Base-by-base conservation (phyloP, 164 flowering plant genomes). In the Houttuynia cordata region DNA sequence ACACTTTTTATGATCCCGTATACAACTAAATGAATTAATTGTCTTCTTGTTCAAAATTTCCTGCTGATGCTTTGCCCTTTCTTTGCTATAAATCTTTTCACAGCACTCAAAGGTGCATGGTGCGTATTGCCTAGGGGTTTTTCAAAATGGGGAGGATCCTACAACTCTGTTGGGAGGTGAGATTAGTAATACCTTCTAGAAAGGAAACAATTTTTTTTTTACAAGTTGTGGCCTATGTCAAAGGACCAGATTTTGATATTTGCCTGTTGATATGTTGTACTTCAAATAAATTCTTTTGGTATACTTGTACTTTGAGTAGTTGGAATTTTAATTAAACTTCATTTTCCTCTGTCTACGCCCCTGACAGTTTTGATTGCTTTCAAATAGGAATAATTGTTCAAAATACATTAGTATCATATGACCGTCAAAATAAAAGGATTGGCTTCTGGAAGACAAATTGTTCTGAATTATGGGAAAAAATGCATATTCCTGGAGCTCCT, bases 391-490 rank as follows among this genome's bases (percentile, higher is more conserved):
- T 94, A 40, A 51, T 94, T 73, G 99, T 88, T 21, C 93, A 96
- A 59, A 91, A 94, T 68, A 94, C 97, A 24, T 86, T 94, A 63
- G 96, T 91, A 45, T 81, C 76, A 67, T 94, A 94, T 75, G 99
- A 94, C 65, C 96, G 99, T 58, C 85, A 76, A 70, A 72, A 83
- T 78, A 63, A 72, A 66, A 87, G 71, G 66, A 78, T 94, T 73
- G 99, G 99, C 24, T 91, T 94, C 67, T 88, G 86, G 89, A 94
- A 91, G 76, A 94, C 99, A 42, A 91, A 91, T 74, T 94, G 99
- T 70, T 88, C 97, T 23, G 87, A 84, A 62, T 67, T 94, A 67
- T 94, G 89, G 93, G 82, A 82, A 68, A 81, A 74, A 62, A 83
- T 86, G 60, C 81, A 84, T 25, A 23, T 73, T 8, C 54, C 75